Evolutionary conservation across 257 asterid species (phyloP).

Genomic region (Ligustrum vulgare): DNA sequence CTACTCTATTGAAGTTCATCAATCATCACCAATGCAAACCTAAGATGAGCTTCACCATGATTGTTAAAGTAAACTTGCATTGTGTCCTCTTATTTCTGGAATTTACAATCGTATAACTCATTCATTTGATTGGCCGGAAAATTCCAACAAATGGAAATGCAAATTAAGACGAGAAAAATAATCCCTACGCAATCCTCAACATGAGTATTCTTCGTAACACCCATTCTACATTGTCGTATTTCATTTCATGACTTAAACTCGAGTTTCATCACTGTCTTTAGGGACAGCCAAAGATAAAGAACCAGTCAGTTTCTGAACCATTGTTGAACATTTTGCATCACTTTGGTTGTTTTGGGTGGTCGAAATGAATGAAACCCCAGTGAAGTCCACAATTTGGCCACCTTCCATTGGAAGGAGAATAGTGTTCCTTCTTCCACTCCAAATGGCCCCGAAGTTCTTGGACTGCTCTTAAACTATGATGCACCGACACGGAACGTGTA

Average conservation of each 20-base stretch:
- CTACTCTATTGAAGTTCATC: too few species aligned
- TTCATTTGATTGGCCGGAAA: not conserved
- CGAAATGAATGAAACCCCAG: slow-evolving; percentile 52
- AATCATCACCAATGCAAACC: too few species aligned
- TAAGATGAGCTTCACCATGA: too few species aligned
- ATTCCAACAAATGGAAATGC: too few species aligned
- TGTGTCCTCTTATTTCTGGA: too few species aligned
- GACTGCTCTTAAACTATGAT: slow-evolving; percentile 47
- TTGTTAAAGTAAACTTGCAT: too few species aligned
- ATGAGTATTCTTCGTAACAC: not conserved
- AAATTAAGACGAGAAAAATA: not conserved
- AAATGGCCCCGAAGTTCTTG: slow-evolving; percentile 57
- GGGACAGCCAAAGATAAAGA: slow-evolving; percentile 24
- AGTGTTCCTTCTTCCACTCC: slow-evolving; percentile 83
- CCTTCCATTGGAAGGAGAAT: slow-evolving; percentile 66
- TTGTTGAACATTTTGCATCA: slow-evolving; percentile 36
- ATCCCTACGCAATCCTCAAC: not conserved
- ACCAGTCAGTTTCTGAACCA: slow-evolving; percentile 40
- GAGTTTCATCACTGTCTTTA: slow-evolving; percentile 30
- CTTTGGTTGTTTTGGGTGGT: slow-evolving; percentile 30
- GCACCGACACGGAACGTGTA: too few species aligned
- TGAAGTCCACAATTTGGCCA: slow-evolving; percentile 69
- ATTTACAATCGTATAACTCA: too few species aligned
- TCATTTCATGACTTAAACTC: slow-evolving; percentile 16
- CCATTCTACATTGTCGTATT: not conserved